Evolutionary conservation across 345 rosid species (phyloP).

Genomic region (Salix purpurea): DNA sequence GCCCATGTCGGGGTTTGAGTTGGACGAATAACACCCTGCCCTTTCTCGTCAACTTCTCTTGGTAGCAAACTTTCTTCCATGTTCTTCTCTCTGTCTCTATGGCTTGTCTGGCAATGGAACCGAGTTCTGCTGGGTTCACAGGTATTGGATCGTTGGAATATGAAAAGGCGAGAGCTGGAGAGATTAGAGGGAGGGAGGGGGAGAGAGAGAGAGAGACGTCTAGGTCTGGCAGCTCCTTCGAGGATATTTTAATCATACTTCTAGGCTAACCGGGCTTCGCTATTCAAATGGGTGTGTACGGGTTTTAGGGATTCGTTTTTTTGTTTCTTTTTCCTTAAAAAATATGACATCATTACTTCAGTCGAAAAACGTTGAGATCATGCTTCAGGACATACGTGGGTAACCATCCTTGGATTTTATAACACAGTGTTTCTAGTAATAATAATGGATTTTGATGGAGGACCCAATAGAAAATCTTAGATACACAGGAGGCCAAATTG

Average conservation of each 20-base stretch:
- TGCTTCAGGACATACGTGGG: no score
- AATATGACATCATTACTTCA: no score
- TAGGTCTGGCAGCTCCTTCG: not conserved
- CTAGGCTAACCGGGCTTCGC: not conserved
- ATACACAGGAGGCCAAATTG: no score
- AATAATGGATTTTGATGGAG: no score
- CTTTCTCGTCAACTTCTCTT: not conserved
- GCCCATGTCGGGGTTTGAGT: not conserved
- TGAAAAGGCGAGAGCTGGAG: not conserved
- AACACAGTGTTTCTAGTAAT: no score
- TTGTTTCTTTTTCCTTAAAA: no score
- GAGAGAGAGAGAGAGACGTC: not conserved
- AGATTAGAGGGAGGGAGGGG: not conserved
- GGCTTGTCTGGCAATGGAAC: not conserved
- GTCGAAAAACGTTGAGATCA: no score
- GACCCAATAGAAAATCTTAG: no score
- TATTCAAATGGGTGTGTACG: not conserved
- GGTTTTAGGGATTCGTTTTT: not conserved
- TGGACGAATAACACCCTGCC: not conserved
- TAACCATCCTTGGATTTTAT: no score
- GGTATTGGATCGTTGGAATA: not conserved
- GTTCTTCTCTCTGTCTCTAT: not conserved
- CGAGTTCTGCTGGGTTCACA: not conserved
- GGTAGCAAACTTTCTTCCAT: constrained; percentile 1
- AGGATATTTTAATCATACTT: not conserved